These are phyloP conservation scores for Podospora sp. DNA, from an alignment of 495 filamentous ascomycete species.

Conservation along the genomic window DNA sequence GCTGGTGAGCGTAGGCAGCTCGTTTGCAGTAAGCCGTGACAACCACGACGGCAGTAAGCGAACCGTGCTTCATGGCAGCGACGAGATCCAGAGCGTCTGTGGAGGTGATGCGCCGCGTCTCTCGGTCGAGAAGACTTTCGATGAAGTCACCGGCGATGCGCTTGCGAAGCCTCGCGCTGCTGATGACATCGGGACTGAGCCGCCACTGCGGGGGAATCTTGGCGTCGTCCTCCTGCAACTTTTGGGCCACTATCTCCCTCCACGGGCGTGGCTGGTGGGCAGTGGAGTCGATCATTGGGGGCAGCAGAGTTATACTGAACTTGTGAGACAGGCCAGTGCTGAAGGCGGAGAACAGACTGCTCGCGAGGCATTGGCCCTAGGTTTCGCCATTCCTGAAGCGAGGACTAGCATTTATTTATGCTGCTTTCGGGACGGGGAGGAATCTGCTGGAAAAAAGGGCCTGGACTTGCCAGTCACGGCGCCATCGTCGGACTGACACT, in stretches of 20 bases:
- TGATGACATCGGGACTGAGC: neutral
- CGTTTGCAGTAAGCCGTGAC: conserved; percentile 1
- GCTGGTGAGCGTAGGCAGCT: neutral
- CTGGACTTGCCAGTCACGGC: too few relatives aligned
- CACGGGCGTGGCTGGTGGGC: too few relatives aligned
- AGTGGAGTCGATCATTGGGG: too few relatives aligned
- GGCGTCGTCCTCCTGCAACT: neutral
- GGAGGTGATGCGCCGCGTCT: neutral
- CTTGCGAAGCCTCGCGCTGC: neutral
- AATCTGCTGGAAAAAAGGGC: too few relatives aligned
- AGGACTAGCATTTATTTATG: too few relatives aligned
- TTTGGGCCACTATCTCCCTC: neutral
- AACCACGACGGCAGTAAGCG: neutral
- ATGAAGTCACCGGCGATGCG: neutral
- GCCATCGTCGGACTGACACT: too few relatives aligned
- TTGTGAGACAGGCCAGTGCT: too few relatives aligned
- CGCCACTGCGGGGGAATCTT: conserved; percentile 1
- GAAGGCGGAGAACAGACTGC: too few relatives aligned
- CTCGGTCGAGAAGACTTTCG: neutral
- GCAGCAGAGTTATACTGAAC: too few relatives aligned
- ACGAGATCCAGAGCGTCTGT: neutral
- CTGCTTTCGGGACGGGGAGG: too few relatives aligned
- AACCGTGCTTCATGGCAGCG: neutral
- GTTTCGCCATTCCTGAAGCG: too few relatives aligned
- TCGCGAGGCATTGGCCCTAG: too few relatives aligned